These are phyloP conservation scores for Penicillium silybi DNA, from an alignment of 495 filamentous ascomycete species.

Conservation along the genomic window DNA sequence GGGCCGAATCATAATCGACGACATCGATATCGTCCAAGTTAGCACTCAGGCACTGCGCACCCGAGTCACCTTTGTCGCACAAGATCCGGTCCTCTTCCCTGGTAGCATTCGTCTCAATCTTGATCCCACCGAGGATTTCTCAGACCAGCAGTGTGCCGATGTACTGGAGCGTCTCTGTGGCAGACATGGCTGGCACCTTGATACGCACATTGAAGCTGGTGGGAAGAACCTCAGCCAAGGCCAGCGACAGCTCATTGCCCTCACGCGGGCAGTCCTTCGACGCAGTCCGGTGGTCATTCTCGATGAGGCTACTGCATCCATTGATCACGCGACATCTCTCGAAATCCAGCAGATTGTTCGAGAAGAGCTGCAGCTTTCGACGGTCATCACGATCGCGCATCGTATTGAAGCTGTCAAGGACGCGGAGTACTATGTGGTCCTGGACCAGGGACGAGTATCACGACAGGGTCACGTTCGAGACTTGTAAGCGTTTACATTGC, in stretches of 20 bases:
- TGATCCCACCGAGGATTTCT: constrained; percentile 45
- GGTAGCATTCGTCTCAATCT: constrained; percentile 58
- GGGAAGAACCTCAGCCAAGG: constrained; percentile 59
- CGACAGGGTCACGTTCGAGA: constrained; percentile 34
- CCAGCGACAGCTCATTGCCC: constrained; percentile 58
- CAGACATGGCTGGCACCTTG: constrained; percentile 50
- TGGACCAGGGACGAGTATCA: constrained; percentile 59
- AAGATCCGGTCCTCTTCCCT: constrained; percentile 62
- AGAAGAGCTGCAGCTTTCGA: constrained; percentile 71
- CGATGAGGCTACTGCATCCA: constrained; percentile 83
- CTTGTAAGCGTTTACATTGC: constrained; percentile 1
- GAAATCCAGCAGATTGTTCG: constrained; percentile 72
- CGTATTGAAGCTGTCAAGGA: constrained; percentile 74
- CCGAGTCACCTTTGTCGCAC: constrained; percentile 59
- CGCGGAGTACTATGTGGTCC: constrained; percentile 66
- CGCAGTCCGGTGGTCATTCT: constrained; percentile 59
- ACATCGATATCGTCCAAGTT: constrained; percentile 56
- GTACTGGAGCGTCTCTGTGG: constrained; percentile 50
- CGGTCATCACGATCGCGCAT: constrained; percentile 86
- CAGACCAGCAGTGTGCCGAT: constrained; percentile 46
- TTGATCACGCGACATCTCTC: constrained; percentile 73
- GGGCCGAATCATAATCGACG: constrained; percentile 57
- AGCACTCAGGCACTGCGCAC: constrained; percentile 56
- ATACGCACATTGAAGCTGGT: constrained; percentile 53
- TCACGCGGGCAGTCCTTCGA: constrained; percentile 54